Evolutionary conservation across 208 protist genomes (phyloP).

Genomic region (Trypanosoma mega): DNA sequence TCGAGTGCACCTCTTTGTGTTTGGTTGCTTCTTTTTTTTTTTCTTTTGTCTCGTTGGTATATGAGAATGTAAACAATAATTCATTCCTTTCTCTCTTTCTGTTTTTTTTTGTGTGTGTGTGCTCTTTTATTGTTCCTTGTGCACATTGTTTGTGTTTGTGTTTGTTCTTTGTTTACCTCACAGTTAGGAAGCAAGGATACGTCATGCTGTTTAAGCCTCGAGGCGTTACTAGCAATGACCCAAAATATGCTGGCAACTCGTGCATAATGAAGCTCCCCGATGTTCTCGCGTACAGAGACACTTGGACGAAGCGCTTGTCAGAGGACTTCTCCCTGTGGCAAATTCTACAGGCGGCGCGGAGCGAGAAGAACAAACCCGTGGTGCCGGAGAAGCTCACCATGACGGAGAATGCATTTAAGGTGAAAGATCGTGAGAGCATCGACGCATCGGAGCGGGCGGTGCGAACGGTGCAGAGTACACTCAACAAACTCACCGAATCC

Average conservation of each 20-base stretch:
- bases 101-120: background rate
- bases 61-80: background rate
- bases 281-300: conserved; percentile 85
- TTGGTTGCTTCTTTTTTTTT: conserved; percentile 8
- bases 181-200: background rate
- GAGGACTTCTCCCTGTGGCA: conserved; percentile 75
- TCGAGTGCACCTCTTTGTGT: too few relatives aligned
- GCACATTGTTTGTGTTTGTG: background rate
- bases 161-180: conserved; percentile 1
- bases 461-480: conserved; percentile 66
- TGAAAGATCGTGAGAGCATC: conserved; percentile 68
- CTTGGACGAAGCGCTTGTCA: conserved; percentile 49
- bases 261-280: conserved; percentile 72
- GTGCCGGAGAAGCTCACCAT: conserved; percentile 75
- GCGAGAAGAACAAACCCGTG: conserved; percentile 60
- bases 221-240: conserved; percentile 36
- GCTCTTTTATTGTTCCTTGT: too few relatives aligned
- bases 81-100: conserved; percentile 1
- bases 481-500: conserved; percentile 88
- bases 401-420: conserved; percentile 82
- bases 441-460: conserved; percentile 67
- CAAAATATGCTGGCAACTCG: conserved; percentile 70
- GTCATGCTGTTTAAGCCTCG: conserved; percentile 78
- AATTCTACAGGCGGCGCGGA: conserved; percentile 48
- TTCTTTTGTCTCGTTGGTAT: background rate